These are phyloP conservation scores for Diaporthe vaccinii DNA, from an alignment of 2,329 filamentous ascomycete genomes.

Conservation along the genomic window DNA sequence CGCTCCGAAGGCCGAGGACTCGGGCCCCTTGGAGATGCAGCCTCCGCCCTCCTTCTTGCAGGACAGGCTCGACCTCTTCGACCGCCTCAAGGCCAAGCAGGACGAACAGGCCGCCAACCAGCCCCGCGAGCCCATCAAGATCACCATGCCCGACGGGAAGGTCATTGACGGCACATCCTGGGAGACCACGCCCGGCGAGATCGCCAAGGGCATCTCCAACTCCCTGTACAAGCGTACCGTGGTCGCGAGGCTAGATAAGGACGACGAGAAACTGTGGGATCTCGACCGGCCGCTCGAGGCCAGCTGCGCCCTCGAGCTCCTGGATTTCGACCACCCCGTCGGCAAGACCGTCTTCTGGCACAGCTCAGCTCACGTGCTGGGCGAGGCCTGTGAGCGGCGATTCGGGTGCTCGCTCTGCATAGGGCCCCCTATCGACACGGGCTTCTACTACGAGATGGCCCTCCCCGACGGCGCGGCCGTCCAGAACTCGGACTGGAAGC, in stretches of 20 bases:
- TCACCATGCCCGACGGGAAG: slow-evolving; percentile 81
- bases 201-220: slow-evolving; percentile 86
- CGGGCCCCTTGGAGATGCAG: slow-evolving; percentile 62
- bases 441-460: slow-evolving; percentile 98
- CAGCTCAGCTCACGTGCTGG: slow-evolving; percentile 83
- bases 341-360: slow-evolving; percentile 93
- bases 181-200: slow-evolving; percentile 88
- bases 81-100: slow-evolving; percentile 86
- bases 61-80: slow-evolving; percentile 87
- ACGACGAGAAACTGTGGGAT: slow-evolving; percentile 84
- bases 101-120: slow-evolving; percentile 81
- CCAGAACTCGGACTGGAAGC: slow-evolving; percentile 83
- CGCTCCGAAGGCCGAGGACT: slow-evolving; percentile 51
- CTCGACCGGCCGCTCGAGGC: slow-evolving; percentile 90
- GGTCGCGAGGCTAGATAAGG: slow-evolving; percentile 85
- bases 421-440: slow-evolving; percentile 90
- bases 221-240: slow-evolving; percentile 88
- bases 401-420: slow-evolving; percentile 95
- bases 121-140: slow-evolving; percentile 79
- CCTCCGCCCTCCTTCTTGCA: slow-evolving; percentile 82
- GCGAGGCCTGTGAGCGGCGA: slow-evolving; percentile 90
- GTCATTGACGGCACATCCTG: slow-evolving; percentile 83
- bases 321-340: slow-evolving; percentile 80
- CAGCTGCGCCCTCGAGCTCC: slow-evolving; percentile 85
- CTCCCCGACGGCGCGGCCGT: slow-evolving; percentile 79